These are phyloP conservation scores for Eragrostis curvula DNA, from an alignment of 176 grass and related monocot species.

Conservation along the genomic window DNA sequence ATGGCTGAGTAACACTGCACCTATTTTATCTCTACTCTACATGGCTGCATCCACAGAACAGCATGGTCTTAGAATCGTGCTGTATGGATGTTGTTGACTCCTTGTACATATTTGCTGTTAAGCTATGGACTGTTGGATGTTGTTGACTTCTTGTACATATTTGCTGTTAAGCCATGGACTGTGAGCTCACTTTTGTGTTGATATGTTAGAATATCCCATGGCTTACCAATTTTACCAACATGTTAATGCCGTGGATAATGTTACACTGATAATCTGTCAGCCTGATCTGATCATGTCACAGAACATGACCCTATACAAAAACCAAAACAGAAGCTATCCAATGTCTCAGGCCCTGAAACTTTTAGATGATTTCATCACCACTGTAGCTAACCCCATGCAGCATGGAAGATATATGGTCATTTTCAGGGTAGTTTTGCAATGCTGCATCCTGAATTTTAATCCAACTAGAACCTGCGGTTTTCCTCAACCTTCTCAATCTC, in stretches of 20 bases:
- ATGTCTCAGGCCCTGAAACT: background rate
- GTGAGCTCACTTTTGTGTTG: background rate
- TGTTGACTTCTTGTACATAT: background rate
- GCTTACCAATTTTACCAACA: background rate
- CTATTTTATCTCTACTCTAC: background rate
- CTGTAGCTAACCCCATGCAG: constrained; percentile 22
- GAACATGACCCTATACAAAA: constrained; percentile 15
- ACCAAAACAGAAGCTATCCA: constrained; percentile 19
- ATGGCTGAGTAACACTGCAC: background rate
- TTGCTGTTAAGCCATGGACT: background rate
- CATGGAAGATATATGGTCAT: constrained; percentile 43
- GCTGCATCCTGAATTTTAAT: constrained; percentile 53
- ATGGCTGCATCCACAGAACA: constrained; percentile 12
- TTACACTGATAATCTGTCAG: background rate
- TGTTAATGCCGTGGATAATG: background rate
- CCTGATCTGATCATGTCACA: constrained; percentile 9
- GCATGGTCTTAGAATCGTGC: constrained; percentile 15
- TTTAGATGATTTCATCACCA: constrained; percentile 42
- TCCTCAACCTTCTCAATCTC: constrained; percentile 64
- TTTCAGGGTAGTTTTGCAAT: constrained; percentile 38
- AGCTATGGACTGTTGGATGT: background rate
- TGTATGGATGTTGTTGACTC: constrained; percentile 3
- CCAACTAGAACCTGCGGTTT: constrained; percentile 71
- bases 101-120: background rate
- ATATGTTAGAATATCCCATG: constrained; percentile 5